Evolutionary conservation across 306 rosid genomes (phyloP).

Genomic region (Crataegus laevigata): DNA sequence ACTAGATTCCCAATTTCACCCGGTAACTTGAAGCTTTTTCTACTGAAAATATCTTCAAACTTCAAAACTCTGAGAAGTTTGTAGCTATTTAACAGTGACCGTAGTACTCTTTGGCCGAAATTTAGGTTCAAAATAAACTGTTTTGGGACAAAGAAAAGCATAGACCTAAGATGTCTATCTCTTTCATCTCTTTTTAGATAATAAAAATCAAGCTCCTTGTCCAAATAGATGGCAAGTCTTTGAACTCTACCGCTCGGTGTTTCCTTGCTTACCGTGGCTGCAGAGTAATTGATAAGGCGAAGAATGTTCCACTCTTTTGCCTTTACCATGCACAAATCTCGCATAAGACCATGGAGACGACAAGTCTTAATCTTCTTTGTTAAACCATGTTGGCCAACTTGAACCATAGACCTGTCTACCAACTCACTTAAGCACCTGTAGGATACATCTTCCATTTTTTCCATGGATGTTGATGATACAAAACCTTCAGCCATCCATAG

Average conservation of each 20-base stretch:
- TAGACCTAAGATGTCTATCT: not conserved
- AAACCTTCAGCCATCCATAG: slow-evolving; percentile 15
- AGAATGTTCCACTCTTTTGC: not conserved
- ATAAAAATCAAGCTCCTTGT: rapidly evolving
- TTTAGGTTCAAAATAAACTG: not conserved
- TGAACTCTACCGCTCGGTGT: not conserved
- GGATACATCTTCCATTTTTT: not conserved
- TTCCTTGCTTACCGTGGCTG: no score
- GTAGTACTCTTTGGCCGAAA: not conserved
- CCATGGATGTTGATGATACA: not conserved
- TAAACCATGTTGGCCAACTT: not conserved
- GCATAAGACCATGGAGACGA: not conserved
- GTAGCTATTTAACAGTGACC: not conserved
- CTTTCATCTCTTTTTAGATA: not conserved
- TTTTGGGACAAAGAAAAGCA: not conserved
- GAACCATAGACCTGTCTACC: slow-evolving; percentile 1
- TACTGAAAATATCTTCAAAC: not conserved
- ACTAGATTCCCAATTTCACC: not conserved
- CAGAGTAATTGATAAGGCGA: not conserved
- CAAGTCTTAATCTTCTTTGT: not conserved
- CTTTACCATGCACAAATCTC: not conserved
- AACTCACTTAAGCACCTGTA: not conserved
- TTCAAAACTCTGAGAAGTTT: slow-evolving; percentile 1
- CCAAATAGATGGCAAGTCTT: not conserved
- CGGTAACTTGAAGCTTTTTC: rapidly evolving